A percentile compares a stretch with the other conserved stretches of the same genome.
Conservation (phyloP, 768 basidiomycete species). For the Cyclocybe aegerita region DNA sequence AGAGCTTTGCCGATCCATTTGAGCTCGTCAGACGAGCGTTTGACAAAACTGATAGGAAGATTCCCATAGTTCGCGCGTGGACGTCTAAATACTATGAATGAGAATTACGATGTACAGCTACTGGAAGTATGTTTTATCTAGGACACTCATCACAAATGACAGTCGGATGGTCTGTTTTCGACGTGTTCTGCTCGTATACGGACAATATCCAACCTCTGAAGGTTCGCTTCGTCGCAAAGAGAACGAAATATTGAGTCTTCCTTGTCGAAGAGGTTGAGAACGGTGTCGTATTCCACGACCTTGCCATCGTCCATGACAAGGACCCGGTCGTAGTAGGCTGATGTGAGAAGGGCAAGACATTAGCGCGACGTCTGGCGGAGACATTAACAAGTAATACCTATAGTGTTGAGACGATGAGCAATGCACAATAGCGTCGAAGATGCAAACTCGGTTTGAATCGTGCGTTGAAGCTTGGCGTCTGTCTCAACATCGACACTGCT, state of each 20-base stretch:
- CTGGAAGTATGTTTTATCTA: not conserved
- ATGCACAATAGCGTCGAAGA: conserved; percentile 55
- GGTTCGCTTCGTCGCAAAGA: conserved; percentile 64
- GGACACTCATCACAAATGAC: not conserved
- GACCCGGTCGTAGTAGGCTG: conserved; percentile 68
- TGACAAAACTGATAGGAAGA: too few relatives aligned
- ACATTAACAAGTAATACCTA: conserved; percentile 32
- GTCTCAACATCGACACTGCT: conserved; percentile 64
- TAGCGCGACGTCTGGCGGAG: not conserved
- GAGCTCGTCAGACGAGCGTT: too few relatives aligned
- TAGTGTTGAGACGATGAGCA: conserved; percentile 59
- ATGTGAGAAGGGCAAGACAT: not conserved
- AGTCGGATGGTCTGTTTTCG: conserved; percentile 1
- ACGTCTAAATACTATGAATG: too few relatives aligned
- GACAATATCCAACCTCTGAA: conserved; percentile 57
- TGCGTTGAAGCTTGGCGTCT: conserved; percentile 59
- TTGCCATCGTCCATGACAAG: conserved; percentile 72
- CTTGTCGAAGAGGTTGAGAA: conserved; percentile 62
- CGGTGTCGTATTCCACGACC: conserved; percentile 75
- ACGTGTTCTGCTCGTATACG: conserved; percentile 43
- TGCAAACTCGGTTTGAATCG: conserved; percentile 63
- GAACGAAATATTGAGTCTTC: conserved; percentile 68
- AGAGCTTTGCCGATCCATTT: too few relatives aligned
- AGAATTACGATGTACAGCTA: too few relatives aligned
- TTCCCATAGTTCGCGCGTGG: too few relatives aligned